These are phyloP conservation scores for Candida insectalens DNA, from an alignment of 805 yeast genomes.

Conservation along the genomic window DNA sequence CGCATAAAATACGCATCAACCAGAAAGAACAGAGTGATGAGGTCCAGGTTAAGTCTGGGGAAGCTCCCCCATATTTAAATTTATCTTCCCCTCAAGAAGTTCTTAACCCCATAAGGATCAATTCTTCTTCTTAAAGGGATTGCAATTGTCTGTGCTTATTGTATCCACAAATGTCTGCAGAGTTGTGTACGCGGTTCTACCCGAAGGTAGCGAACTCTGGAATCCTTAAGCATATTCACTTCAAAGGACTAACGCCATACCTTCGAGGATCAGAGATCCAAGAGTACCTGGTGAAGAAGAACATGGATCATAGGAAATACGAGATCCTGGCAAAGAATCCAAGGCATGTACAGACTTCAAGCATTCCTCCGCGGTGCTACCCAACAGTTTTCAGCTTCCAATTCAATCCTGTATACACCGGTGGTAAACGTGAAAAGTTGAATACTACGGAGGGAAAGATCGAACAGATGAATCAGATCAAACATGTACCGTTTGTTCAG, in stretches of 20 bases:
- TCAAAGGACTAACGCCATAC: slow-evolving; percentile 29
- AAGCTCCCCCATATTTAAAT: too few relatives aligned
- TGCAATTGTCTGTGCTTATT: too few relatives aligned
- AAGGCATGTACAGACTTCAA: background rate
- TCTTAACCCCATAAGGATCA: too few relatives aligned
- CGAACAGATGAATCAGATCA: slow-evolving; percentile 16
- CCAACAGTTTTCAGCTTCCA: slow-evolving; percentile 77
- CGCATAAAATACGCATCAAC: slow-evolving; percentile 72
- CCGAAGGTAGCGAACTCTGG: background rate
- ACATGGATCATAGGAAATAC: slow-evolving; percentile 40
- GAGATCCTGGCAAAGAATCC: slow-evolving; percentile 16
- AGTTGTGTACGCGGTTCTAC: too few relatives aligned
- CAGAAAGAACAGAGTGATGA: background rate
- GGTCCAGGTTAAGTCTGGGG: too few relatives aligned
- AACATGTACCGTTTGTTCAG: slow-evolving; percentile 56
- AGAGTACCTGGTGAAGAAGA: slow-evolving; percentile 42
- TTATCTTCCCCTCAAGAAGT: too few relatives aligned
- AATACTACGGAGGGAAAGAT: slow-evolving; percentile 25
- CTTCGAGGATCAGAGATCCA: slow-evolving; percentile 47
- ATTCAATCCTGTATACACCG: slow-evolving; percentile 80
- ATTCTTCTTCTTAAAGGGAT: too few relatives aligned
- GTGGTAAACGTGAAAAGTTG: slow-evolving; percentile 74
- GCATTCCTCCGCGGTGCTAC: slow-evolving; percentile 31
- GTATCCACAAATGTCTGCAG: too few relatives aligned
- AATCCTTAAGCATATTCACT: slow-evolving; percentile 33